Base-by-base conservation (phyloP, 805 yeast genomes). In the Isabelozyma pseudorhagii region DNA sequence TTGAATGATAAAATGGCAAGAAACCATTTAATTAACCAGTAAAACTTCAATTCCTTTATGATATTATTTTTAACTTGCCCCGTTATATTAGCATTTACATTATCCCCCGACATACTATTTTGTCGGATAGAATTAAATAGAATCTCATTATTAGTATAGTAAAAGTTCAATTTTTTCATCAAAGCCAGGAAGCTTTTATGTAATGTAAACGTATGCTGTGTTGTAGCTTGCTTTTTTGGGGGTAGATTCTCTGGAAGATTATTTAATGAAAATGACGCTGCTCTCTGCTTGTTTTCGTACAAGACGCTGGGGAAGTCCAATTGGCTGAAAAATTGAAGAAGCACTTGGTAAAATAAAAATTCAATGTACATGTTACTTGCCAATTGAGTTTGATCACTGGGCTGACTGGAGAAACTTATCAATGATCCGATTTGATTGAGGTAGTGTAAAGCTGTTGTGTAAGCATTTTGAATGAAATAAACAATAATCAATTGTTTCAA, bases 281-380 rank as follows among this genome's bases (percentile, higher is more conserved):
- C 36, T 31, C 36, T 31, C 10, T 31, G 36, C 36, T 31, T 31
- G 36, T 31, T 41, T 15, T 34, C 45, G 40, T 40, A 38, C 21
- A 44, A 48, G 17, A 45, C 50, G 28, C 40, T 45, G 7, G 59
- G 53, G 43, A 61, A 63, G 64, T 68, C 63, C 13, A 61, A 44
- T 47, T 47, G 54, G 27, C 57, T 60, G 51, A 57, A 62, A 1
- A 66, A 46, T 8, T 55, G 50, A 11, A 58, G 50, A 4, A 59
- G 45, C 31, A 59, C 60, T 44, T 66, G 71, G 46, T 58, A 59
- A 45, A 66, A 64, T 28, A 61, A 53, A 45, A 56, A 63, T 54
- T 71, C 72, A 31, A 69, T 49, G 53, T 56, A 66, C 29, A 56
- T 47, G 54, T 67, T 69, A 7, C 50, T 47, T 13, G 51, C 50